phyloP scores from a whole-genome alignment of 345 rosid genomes.

The Rhodamnia rubescens region DNA sequence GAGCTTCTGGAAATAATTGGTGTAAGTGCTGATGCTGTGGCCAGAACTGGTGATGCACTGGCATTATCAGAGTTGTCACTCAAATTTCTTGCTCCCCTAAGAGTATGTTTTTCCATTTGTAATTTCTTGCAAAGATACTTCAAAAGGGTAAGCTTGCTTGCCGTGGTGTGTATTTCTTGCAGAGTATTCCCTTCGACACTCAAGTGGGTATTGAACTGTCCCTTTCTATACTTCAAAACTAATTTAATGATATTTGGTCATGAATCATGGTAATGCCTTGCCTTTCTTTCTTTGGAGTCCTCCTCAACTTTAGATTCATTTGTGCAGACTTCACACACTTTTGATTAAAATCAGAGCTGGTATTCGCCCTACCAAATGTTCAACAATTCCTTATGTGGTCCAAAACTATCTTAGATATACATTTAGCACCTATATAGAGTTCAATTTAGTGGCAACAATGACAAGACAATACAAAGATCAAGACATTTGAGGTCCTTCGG shows the following conservation, averaged over 20 bases:
- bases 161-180: too few species aligned
- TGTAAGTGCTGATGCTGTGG: constrained; percentile 54
- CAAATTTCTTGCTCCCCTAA: constrained; percentile 70
- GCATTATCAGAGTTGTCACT: constrained; percentile 65
- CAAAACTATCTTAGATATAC: not conserved
- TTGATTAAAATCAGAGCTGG: not conserved
- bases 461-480: not conserved
- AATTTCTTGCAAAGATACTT: not conserved
- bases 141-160: too few species aligned
- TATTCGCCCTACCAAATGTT: not conserved
- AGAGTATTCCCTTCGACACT: too few species aligned
- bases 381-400: not conserved
- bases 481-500: not conserved
- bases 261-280: not conserved
- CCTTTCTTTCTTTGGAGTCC: not conserved
- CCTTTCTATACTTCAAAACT: not conserved
- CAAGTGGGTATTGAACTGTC: too few species aligned
- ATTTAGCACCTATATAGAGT: not conserved
- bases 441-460: not conserved
- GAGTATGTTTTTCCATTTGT: constrained; percentile 24
- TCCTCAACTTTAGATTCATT: not conserved
- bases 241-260: not conserved
- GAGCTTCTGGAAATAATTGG: constrained; percentile 70
- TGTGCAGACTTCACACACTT: not conserved
- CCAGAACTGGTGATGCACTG: constrained; percentile 58